Conservation (phyloP, 306 rosid species). For the Quercus cerris region DNA sequence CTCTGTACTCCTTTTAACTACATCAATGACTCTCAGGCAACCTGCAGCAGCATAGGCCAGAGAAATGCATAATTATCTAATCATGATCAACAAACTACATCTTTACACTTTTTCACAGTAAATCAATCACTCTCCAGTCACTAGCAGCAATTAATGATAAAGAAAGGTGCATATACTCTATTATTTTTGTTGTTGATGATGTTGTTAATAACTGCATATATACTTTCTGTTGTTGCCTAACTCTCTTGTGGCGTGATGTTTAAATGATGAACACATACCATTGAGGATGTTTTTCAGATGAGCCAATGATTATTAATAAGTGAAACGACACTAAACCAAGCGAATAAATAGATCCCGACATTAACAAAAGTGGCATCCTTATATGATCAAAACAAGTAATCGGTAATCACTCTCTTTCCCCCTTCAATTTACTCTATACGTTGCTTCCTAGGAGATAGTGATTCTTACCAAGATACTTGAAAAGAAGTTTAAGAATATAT, state of each 20-base stretch:
- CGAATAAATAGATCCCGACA: background rate
- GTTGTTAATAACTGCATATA: background rate
- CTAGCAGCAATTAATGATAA: background rate
- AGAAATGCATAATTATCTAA: constrained; percentile 15
- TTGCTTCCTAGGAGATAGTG: background rate
- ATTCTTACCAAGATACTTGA: background rate
- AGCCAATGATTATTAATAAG: background rate
- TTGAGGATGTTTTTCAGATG: background rate
- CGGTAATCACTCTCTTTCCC: background rate
- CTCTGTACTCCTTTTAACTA: constrained; percentile 8
- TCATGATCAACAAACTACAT: background rate
- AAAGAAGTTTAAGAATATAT: background rate
- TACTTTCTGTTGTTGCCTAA: background rate
- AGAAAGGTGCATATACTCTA: background rate
- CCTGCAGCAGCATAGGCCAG: constrained; percentile 42
- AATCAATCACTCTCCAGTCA: background rate
- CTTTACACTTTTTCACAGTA: background rate
- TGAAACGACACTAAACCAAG: background rate
- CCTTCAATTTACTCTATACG: background rate
- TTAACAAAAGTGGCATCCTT: background rate
- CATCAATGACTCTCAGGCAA: constrained; percentile 92
- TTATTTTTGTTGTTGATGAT: background rate
- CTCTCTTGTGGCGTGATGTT: background rate
- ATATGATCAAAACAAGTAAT: background rate
- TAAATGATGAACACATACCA: background rate